Evolutionary conservation across 2,329 filamentous ascomycete genomes (phyloP).

Genomic region (Microcyclospora pomicola): DNA sequence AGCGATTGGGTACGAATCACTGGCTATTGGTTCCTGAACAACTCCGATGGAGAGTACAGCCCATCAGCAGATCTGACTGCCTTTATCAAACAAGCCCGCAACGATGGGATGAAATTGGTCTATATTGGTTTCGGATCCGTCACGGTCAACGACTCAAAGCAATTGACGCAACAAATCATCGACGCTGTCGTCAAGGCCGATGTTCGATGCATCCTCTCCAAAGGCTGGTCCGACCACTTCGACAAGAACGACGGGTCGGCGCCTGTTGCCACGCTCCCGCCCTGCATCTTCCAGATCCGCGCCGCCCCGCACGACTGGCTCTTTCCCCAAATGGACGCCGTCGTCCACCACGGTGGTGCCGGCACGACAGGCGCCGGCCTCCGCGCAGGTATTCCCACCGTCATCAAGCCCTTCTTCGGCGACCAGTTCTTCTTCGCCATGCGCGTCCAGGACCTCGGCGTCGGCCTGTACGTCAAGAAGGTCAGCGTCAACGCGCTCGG

Average conservation of each 20-base stretch:
- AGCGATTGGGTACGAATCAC: constrained; percentile 96
- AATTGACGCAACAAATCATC: constrained; percentile 83
- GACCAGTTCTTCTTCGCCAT: constrained; percentile 94
- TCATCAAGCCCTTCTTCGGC: constrained; percentile 93
- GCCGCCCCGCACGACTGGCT: constrained; percentile 94
- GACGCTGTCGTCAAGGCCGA: constrained; percentile 83
- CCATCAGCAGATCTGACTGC: constrained; percentile 61
- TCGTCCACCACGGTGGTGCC: constrained; percentile 84
- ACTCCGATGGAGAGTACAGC: constrained; percentile 48
- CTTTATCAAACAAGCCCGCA: constrained; percentile 73
- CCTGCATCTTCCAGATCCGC: constrained; percentile 77
- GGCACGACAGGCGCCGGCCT: constrained; percentile 91
- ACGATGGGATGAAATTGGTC: constrained; percentile 78
- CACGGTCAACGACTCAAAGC: constrained; percentile 76
- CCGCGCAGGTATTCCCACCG: constrained; percentile 79
- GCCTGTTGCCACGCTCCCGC: constrained; percentile 52
- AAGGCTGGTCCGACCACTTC: constrained; percentile 88
- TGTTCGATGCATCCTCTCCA: constrained; percentile 85
- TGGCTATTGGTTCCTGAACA: constrained; percentile 95
- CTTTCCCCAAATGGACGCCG: constrained; percentile 85
- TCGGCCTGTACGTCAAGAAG: constrained; percentile 78
- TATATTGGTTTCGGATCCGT: constrained; percentile 97
- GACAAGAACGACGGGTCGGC: constrained; percentile 43
- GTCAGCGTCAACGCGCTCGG: constrained; percentile 79
- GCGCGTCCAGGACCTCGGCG: constrained; percentile 81